phyloP scores from a whole-genome alignment of 1,139 yeast genomes.

The Yamadazyma triangularis region DNA sequence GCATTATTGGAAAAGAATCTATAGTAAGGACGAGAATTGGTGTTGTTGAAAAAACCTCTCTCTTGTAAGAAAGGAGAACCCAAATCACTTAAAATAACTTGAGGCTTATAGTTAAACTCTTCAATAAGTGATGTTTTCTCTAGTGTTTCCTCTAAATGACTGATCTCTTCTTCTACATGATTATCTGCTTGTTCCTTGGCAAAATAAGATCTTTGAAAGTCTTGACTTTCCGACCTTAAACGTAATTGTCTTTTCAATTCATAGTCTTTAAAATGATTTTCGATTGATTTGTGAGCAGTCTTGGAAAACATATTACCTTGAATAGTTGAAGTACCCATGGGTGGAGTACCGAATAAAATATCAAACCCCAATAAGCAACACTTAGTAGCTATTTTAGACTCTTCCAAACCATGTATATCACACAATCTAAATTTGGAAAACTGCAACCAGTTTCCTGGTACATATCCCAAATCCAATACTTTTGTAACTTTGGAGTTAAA shows the following conservation, averaged over 20 bases:
- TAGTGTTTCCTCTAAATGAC: too few relatives aligned
- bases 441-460: constrained; percentile 96
- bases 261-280: constrained; percentile 49
- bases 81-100: constrained; percentile 84
- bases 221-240: constrained; percentile 6
- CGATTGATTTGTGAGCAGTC: constrained; percentile 57
- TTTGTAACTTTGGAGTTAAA: constrained; percentile 22
- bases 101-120: constrained; percentile 24
- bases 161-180: constrained; percentile 8
- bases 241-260: constrained; percentile 15
- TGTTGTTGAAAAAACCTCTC: constrained; percentile 62
- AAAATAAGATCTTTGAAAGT: constrained; percentile 19
- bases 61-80: constrained; percentile 68
- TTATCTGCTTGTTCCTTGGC: constrained; percentile 23
- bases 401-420: constrained; percentile 24
- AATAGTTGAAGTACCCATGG: constrained; percentile 69
- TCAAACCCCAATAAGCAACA: constrained; percentile 85
- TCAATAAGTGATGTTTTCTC: too few relatives aligned
- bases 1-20: constrained; percentile 23
- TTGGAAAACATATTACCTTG: constrained; percentile 84
- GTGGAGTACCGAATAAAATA: constrained; percentile 72
- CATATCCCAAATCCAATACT: constrained; percentile 60
- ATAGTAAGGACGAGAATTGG: constrained; percentile 69
- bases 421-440: constrained; percentile 48
- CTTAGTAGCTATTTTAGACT: constrained; percentile 47